A percentile compares a stretch with the other conserved stretches of the same genome.
Conservation (phyloP, 1,284 basidiomycete genomes). For the Tausonia pullulans region DNA sequence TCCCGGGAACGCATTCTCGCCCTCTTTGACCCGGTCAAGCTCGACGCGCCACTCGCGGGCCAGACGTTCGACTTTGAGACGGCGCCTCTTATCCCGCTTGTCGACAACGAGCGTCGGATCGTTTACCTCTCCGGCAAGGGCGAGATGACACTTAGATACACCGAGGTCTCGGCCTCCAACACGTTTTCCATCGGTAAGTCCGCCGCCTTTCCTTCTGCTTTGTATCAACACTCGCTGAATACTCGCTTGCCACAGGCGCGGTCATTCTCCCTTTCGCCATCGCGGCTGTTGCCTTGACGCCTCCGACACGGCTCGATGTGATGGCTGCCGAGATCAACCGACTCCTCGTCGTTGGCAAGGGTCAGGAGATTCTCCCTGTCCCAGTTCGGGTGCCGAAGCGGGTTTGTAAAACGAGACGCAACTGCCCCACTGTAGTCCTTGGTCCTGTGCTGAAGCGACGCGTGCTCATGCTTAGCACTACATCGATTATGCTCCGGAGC, state of each 20-base stretch:
- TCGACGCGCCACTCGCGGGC: constrained; percentile 23
- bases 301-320: constrained; percentile 30
- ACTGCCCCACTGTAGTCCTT: too few species aligned
- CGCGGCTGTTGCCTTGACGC: constrained; percentile 28
- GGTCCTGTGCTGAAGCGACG: too few species aligned
- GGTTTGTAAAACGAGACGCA: neutral
- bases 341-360: constrained; percentile 30
- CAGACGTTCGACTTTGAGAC: constrained; percentile 34
- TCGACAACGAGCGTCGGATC: constrained; percentile 34
- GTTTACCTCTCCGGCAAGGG: constrained; percentile 35
- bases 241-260: constrained; percentile 7
- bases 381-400: constrained; percentile 34
- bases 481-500: constrained; percentile 37
- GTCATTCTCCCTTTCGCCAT: constrained; percentile 23
- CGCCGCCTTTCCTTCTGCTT: neutral
- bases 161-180: constrained; percentile 30
- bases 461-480: constrained; percentile 24
- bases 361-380: constrained; percentile 34
- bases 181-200: constrained; percentile 20
- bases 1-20: constrained; percentile 20
- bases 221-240: neutral
- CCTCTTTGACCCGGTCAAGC: constrained; percentile 22
- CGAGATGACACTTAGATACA: constrained; percentile 36
- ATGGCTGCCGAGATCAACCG: constrained; percentile 38
- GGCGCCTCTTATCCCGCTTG: constrained; percentile 30